These are phyloP conservation scores for Mortierella sp. DNA, from an alignment of 371 early-diverging fungal species.

Conservation along the genomic window DNA sequence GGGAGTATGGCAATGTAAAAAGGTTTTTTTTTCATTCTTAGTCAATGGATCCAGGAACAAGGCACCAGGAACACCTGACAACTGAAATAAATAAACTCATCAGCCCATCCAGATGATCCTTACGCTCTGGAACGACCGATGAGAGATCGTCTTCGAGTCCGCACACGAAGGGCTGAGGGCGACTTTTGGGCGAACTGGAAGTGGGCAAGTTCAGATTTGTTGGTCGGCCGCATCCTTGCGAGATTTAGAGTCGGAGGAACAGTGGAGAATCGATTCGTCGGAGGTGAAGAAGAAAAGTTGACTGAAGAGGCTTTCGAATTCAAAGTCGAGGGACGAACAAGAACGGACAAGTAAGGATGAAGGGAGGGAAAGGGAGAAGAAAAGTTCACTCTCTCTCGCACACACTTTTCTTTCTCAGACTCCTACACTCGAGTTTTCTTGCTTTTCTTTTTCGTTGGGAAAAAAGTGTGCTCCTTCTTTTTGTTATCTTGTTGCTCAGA, in stretches of 20 bases:
- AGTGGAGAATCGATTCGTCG: not conserved
- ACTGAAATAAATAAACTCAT: conserved; percentile 12
- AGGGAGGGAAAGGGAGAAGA: not conserved
- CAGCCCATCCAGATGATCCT: conserved; percentile 8
- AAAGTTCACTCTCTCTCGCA: not conserved
- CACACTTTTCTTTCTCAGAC: not conserved
- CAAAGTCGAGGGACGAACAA: too few species aligned
- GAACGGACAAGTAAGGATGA: not conserved
- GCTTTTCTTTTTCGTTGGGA: not conserved
- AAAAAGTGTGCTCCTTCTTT: not conserved
- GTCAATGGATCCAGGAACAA: conserved; percentile 1
- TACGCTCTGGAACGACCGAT: conserved; percentile 52
- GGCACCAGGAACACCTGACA: not conserved
- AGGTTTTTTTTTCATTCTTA: not conserved
- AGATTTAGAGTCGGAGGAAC: not conserved
- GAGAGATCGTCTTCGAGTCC: conserved; percentile 47
- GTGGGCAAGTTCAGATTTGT: conserved; percentile 34
- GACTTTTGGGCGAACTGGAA: conserved; percentile 30
- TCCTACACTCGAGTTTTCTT: conserved; percentile 5
- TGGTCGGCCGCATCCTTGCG: conserved; percentile 35
- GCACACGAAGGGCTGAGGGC: conserved; percentile 24
- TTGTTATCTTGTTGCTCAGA: not conserved
- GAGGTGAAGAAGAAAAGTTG: not conserved
- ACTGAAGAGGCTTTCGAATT: not conserved
- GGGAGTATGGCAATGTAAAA: not conserved